Percentiles rank a stretch among this genome's conserved stretches.
phyloP scores from a whole-genome alignment of 345 rosid genomes.

The Chamaenerion angustifolium region DNA sequence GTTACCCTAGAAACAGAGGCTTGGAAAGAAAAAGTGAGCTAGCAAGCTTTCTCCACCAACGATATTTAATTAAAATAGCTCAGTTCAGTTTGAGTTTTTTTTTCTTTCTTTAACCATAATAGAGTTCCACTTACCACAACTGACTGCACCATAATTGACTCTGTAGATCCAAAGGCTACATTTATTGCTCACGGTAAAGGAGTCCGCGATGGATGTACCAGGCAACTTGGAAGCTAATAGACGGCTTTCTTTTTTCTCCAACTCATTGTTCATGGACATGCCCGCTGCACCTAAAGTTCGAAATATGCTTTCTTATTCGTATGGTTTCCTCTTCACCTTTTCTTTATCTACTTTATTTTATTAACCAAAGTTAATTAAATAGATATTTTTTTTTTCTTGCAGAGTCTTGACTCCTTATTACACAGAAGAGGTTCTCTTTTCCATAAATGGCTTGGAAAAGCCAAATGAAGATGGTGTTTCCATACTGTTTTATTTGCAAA shows the following conservation, averaged over 20 bases:
- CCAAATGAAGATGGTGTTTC: conserved; percentile 98
- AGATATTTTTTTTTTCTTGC: conserved; percentile 5
- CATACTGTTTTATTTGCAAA: conserved; percentile 84
- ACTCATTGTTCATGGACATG: conserved; percentile 97
- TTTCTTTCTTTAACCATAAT: background rate
- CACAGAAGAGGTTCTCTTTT: conserved; percentile 84
- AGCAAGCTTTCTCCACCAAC: background rate
- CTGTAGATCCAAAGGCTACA: conserved; percentile 14
- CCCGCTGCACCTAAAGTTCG: conserved; percentile 98
- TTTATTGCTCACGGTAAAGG: conserved; percentile 86
- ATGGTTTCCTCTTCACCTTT: conserved; percentile 25
- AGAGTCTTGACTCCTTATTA: conserved; percentile 95
- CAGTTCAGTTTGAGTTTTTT: background rate
- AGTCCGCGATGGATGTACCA: conserved; percentile 99
- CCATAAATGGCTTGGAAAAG: conserved; percentile 51
- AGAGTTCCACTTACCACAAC: background rate
- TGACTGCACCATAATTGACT: background rate
- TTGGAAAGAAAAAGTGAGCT: conserved; percentile 81
- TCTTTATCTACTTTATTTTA: background rate
- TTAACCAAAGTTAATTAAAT: background rate
- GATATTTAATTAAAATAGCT: background rate
- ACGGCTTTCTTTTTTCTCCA: conserved; percentile 93
- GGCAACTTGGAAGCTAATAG: conserved; percentile 95
- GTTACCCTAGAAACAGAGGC: conserved; percentile 63
- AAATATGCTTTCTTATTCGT: conserved; percentile 99